Evolutionary conservation across 805 yeast genomes (phyloP), one percentile per base, ranked within the genome.

Genomic region (Millerago galiae): DNA sequence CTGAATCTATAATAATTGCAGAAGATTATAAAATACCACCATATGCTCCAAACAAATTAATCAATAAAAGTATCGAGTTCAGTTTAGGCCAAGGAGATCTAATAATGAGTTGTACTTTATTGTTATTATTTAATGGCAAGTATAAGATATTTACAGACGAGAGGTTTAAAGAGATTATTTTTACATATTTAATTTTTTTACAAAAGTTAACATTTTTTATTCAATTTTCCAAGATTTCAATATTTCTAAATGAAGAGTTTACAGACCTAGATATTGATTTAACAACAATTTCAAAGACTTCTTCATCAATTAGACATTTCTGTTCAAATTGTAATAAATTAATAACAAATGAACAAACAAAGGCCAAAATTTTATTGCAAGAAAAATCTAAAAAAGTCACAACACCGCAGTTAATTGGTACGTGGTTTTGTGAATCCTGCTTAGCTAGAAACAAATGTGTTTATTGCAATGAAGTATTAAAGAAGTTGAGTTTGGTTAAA

Each of bases 341-440:
- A n/a, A 63, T 84, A 8, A 57, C 75, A 9, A 83, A 83, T 59
- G 89, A 81, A 48, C 51, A 54, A 6, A 66, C 79, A 4, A 79
- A 77, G 52, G 66, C 62, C 14, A 66, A 60, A 33, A 53, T 50
- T 38, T 45, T 51, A 12, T 55, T 54, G 3, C 60, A 15, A 10
- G 24, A 35, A 8, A 41, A 33, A 17, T 12, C 31, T 16, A 34
- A 16, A 25, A 8, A 15, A 16, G 15, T 7, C 12, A 18, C 27
- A n/a, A n/a, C 25, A 11, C 13, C 33, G 7, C 40, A 64, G 15
- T 60, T 59, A 29, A 75, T 78, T 53, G 95, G 95, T 1, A 80
- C 72, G 52, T 89, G 96, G 95, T 85, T 81, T 59, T 90, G 97
- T 63, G 87, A 79, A 41, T 70, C 68, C 17, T 90, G 97, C 59